phyloP scores from a whole-genome alignment of 2,329 filamentous ascomycete species.

The Cladophialophora carrionii region DNA sequence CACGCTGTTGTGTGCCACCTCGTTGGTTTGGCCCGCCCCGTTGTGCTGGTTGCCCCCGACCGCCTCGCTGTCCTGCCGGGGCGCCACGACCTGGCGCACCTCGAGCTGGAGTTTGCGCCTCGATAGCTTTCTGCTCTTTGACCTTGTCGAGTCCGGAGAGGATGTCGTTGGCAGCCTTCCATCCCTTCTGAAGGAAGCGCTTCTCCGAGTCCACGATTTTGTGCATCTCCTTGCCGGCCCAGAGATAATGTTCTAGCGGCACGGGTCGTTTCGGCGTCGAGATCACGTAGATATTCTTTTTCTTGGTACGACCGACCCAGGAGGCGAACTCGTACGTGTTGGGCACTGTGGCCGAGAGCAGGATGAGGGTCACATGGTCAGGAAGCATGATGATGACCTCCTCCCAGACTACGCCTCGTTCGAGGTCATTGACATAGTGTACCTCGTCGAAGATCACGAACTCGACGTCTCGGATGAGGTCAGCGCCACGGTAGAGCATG shows the following conservation, averaged over 20 bases:
- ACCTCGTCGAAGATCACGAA: conserved; percentile 99
- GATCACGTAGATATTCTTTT: conserved; percentile 98
- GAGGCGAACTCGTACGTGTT: conserved; percentile 98
- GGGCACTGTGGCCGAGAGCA: conserved; percentile 93
- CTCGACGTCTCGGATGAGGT: conserved; percentile 94
- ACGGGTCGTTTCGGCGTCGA: conserved; percentile 95
- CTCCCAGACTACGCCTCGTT: conserved; percentile 97
- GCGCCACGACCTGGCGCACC: conserved; percentile 40
- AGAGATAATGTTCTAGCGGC: conserved; percentile 92
- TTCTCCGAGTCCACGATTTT: conserved; percentile 96
- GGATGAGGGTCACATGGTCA: conserved; percentile 91
- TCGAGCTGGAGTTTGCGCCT: conserved; percentile 45
- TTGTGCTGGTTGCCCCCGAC: conserved; percentile 57
- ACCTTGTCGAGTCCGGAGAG: conserved; percentile 80
- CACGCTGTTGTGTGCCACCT: conserved; percentile 57
- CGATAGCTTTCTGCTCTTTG: conserved; percentile 59
- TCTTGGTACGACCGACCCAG: conserved; percentile 97
- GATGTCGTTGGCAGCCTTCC: conserved; percentile 88
- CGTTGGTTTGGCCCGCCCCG: conserved; percentile 58
- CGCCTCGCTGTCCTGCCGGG: conserved; percentile 54
- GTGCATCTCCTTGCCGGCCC: conserved; percentile 88
- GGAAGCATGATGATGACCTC: conserved; percentile 99
- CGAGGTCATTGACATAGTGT: conserved; percentile 95
- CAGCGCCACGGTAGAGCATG: conserved; percentile 96
- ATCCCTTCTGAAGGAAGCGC: conserved; percentile 86